Conservation (phyloP, 2,329 filamentous ascomycete species). For the Penicillium janthinellum region DNA sequence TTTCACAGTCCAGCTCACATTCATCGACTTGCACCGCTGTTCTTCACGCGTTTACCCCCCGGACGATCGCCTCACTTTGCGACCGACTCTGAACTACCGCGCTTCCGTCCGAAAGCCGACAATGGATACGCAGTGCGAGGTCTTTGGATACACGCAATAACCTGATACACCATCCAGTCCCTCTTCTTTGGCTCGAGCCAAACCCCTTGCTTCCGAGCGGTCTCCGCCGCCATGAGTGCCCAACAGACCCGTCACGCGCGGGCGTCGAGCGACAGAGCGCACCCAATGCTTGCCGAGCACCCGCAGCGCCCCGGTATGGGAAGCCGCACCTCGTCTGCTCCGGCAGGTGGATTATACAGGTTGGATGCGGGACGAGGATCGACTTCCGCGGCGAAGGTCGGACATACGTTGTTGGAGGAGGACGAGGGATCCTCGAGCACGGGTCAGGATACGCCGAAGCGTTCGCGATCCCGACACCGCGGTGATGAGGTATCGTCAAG, state of each 20-base stretch:
- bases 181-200: conserved; percentile 23
- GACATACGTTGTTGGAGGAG: conserved; percentile 34
- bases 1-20: neutral
- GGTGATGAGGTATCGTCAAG: conserved; percentile 31
- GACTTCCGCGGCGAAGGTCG: conserved; percentile 21
- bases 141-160: conserved; percentile 34
- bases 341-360: conserved; percentile 33
- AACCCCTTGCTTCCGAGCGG: conserved; percentile 14
- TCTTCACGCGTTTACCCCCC: neutral
- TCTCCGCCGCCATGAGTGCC: conserved; percentile 29
- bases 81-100: conserved; percentile 11
- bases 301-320: conserved; percentile 36
- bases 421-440: conserved; percentile 26
- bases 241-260: conserved; percentile 33
- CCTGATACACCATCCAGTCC: conserved; percentile 22
- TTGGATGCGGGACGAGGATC: conserved; percentile 27
- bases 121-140: conserved; percentile 37
- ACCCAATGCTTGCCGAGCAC: conserved; percentile 24
- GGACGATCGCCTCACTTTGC: neutral
- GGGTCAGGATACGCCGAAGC: conserved; percentile 17
- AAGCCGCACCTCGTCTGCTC: conserved; percentile 39
- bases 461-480: conserved; percentile 12
- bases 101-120: conserved; percentile 22
- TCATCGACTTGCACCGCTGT: neutral
- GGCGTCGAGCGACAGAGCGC: conserved; percentile 36